Base-by-base conservation (phyloP, 352 stramenopile genomes). In the Phytophthora agathidicida region DNA sequence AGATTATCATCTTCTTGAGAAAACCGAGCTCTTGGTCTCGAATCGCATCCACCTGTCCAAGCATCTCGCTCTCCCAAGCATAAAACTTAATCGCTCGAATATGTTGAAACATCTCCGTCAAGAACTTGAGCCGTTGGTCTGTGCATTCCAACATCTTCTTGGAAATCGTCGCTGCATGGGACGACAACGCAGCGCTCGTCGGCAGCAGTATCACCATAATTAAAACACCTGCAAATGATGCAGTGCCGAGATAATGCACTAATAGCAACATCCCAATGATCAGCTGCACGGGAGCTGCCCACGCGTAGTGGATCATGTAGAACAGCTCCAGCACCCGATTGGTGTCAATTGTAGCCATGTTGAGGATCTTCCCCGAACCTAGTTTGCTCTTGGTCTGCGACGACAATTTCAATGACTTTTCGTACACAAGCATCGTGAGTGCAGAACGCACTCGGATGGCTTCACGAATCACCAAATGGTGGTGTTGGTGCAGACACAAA, bases 301-400 rank as follows among this genome's bases (percentile, higher is more conserved):
- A 91, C 7, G 68, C 66, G 49, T 89, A 83, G 47, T 91, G 79
- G 26, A 88, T 61, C 10, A 63, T 47, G 43, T 85, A 85, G 36
- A 88, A 82, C 5, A 90, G 55, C 49, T 98, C 88, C 37, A 98
- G 89, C 33, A 99, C 75, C 10, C 88, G 80, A 54, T 96, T 87
- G 0, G 90, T 75, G 68, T 99, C 96, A 55, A 96, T 94, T 17
- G 88, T 96, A 57, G 97, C 94, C n/a, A 99, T 76, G 56, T 98
- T 98, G 1, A 96, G 77, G 43, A 98, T 97, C 53, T 94, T 77
- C 5, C 93, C 91, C 0, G 86, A 76, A 19, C 77, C 75, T 7
- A 86, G 33, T 1, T 53, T 42, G 53, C 73, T 88, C 49, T 85
- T 89, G 31, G 68, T 71, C 54, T 88, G 75, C 19, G 71, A 78